Evolutionary conservation across 78 protist genomes (phyloP), one percentile per base, ranked within the genome.

Genomic region (Kipferlia bialata): DNA sequence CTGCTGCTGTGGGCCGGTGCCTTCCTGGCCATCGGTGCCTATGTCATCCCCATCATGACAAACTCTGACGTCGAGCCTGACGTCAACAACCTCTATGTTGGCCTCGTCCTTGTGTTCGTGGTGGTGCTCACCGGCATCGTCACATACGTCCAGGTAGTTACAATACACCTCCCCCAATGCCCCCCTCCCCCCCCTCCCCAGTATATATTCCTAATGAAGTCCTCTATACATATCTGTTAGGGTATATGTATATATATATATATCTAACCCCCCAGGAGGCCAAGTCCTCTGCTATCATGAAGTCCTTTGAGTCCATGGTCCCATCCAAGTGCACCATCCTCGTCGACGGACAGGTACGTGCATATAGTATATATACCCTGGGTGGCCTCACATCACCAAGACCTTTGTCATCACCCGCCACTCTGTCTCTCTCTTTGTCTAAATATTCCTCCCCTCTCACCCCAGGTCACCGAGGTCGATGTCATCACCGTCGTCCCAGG

Each of bases 41-140:
- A 64, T 31, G 7, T 36, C 17, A 18, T 64, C 16, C 59, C 20
- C 24, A 36, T 36, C 34, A 32, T 24, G 28, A 7, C 56, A 2
- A 18, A 2, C 28, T 18, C 12, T n/a, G 20, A 18, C n/a, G 5
- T 18, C 12, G 24, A 51, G 24, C n/a, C 56, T 64, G 69, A 64
- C 54, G 5, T 10, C 1, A 28, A 45, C 69, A 56, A 1, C 44
- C 29, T 20, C 13, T 44, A 29, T 28, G 13, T 66, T 24, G 91
- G 93, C 31, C 55, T 90, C 60, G 90, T 87, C 31, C 79, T 90
- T 68, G 5, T 69, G 31, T 65, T 71, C 53, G 90, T 93, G 20
- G 88, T 91, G n/a, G 0, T 89, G 18, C 29, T 87, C 41, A 89
- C 89, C 24, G 83, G 82, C 62, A 59, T 70, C 45, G 83, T 93